Base-by-base conservation (phyloP, 306 rosid genomes). In the Quercus dentata region DNA sequence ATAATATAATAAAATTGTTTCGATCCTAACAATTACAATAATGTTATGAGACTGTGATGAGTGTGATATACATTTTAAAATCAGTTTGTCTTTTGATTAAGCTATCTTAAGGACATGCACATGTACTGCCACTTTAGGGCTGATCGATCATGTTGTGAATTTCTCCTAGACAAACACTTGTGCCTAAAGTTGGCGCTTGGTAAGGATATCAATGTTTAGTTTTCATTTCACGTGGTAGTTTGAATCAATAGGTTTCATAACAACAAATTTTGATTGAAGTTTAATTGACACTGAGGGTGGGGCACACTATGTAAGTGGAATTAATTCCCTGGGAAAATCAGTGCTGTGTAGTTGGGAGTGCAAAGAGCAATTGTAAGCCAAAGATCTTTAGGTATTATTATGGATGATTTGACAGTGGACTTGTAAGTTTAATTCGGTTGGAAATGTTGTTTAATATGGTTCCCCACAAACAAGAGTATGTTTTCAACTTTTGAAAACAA, bases 1-100 rank as follows among this genome's bases (percentile, higher is more conserved):
- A 58, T 78, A 72, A 79, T 80, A 74, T 67, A 68, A 51, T 41
- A 76, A 73, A 88, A 81, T 28, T 78, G 56, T 77, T 82, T 86
- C 44, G 74, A 61, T 59, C 74, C 80, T 61, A 81, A 82, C 79
- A 87, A 57, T 78, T 74, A 75, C 67, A 80, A 79, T 72, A 58
- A 73, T 73, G 74, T 72, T 25, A 75, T 44, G 71, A 79, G 74
- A 51, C 80, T 31, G 46, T 73, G 64, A 73, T 73, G 74, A 68
- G 65, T 79, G 83, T 78, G 81, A 76, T 62, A 65, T 21, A 69
- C 62, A 59, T 81, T 49, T 30, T 56, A 35, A 44, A 74, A 81
- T 76, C 41, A 59, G 81, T 71, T 49, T 52, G 19, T 51, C 77
- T 81, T 83, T 74, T 33, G 78, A 69, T 68, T 76, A 31, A 56